These are phyloP conservation scores for Ailanthus altissimus DNA, from an alignment of 345 rosid species.

Conservation along the genomic window DNA sequence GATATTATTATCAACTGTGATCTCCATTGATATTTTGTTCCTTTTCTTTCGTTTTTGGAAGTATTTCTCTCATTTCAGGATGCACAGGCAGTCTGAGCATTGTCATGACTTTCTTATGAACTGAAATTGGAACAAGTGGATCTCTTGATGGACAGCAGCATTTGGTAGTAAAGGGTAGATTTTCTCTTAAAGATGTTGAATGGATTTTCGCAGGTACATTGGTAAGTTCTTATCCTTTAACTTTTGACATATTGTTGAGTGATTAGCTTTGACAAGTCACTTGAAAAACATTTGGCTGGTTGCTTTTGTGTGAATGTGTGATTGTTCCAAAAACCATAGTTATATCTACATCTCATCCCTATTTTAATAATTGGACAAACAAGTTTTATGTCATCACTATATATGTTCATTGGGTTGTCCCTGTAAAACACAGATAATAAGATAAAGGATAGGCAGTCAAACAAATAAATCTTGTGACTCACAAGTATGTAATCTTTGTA, in stretches of 20 bases:
- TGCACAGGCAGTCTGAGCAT: conserved; percentile 53
- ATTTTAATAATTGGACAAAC: no score
- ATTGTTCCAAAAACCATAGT: no score
- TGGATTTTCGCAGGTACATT: conserved; percentile 43
- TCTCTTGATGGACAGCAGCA: conserved; percentile 45
- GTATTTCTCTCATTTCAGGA: conserved; percentile 27
- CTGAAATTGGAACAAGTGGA: conserved; percentile 50
- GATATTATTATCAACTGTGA: background rate
- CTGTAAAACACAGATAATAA: no score
- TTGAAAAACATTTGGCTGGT: background rate
- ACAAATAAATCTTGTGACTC: no score
- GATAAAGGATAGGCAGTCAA: no score
- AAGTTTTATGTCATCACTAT: no score
- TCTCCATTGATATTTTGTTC: background rate
- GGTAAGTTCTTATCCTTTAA: conserved; percentile 28
- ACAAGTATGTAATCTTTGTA: no score
- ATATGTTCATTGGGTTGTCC: no score
- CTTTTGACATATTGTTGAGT: background rate
- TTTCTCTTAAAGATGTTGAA: conserved; percentile 45
- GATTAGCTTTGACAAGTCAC: background rate
- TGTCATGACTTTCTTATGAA: conserved; percentile 45
- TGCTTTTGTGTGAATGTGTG: no score
- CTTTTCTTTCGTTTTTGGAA: background rate
- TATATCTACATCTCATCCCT: no score
- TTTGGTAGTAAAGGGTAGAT: conserved; percentile 45